Conservation (phyloP, 2,329 filamentous ascomycete genomes). For the Neofusicoccum sp. region DNA sequence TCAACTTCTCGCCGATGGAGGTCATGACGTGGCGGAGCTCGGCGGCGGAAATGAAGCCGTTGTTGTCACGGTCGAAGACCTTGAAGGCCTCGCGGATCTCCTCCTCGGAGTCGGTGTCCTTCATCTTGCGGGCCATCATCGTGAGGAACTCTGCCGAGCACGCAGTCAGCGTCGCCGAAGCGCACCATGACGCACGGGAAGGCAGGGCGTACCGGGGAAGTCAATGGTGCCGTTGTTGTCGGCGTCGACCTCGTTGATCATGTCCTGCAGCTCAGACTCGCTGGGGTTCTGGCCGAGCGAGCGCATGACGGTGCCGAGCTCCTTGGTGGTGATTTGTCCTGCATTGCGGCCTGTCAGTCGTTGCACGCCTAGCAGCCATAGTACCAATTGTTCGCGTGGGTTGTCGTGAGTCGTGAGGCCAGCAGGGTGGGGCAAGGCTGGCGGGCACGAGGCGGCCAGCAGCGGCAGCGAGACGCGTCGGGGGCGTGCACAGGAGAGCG, state of each 20-base stretch:
- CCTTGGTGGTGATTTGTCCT: conserved; percentile 64
- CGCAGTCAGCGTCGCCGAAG: not conserved
- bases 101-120: conserved; percentile 61
- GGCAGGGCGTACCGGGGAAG: conserved; percentile 52
- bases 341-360: conserved; percentile 19
- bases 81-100: conserved; percentile 65
- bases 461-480: not conserved
- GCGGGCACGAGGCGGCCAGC: not conserved
- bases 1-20: conserved; percentile 63
- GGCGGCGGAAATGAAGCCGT: conserved; percentile 62
- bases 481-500: not conserved
- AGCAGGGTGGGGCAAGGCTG: conserved; percentile 12
- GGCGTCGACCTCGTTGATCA: conserved; percentile 65
- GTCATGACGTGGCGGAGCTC: conserved; percentile 64
- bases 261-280: conserved; percentile 62
- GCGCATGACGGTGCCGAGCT: conserved; percentile 63
- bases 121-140: conserved; percentile 65
- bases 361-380: not conserved
- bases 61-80: conserved; percentile 65
- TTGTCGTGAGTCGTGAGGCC: conserved; percentile 7
- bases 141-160: conserved; percentile 57
- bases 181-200: not conserved
- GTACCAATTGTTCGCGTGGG: conserved; percentile 12
- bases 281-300: conserved; percentile 63
- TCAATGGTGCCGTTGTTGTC: conserved; percentile 66